Conservation (phyloP, 1,284 basidiomycete species). For the Melampsora larici-populina region DNA sequence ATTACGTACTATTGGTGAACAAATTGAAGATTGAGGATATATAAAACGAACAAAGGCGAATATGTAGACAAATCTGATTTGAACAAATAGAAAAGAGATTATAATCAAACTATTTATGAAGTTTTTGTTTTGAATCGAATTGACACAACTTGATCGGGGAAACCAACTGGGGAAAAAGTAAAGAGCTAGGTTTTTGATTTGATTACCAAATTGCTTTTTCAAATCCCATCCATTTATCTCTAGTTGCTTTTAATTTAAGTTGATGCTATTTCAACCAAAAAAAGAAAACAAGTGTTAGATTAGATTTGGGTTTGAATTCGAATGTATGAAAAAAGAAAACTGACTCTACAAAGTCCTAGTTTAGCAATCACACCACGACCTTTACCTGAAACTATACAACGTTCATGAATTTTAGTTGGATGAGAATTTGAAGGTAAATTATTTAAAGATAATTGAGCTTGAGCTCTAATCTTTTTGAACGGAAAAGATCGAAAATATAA, state of each 20-base stretch:
- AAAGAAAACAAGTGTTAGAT: too few relatives aligned
- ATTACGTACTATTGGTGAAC: too few relatives aligned
- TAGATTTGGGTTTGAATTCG: too few relatives aligned
- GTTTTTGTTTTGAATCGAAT: too few relatives aligned
- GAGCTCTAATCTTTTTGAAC: slow-evolving; percentile 24
- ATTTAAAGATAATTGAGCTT: slow-evolving; percentile 42
- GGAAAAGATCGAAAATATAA: not conserved
- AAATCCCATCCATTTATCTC: slow-evolving; percentile 41
- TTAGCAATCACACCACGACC: slow-evolving; percentile 42
- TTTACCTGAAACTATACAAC: slow-evolving; percentile 40
- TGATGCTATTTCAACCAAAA: slow-evolving; percentile 23
- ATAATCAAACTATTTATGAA: too few relatives aligned
- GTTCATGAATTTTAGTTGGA: slow-evolving; percentile 43
- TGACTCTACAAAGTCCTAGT: slow-evolving; percentile 40
- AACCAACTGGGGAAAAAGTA: too few relatives aligned
- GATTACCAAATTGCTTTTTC: slow-evolving; percentile 42
- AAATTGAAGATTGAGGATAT: too few relatives aligned
- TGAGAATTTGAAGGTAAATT: slow-evolving; percentile 42
- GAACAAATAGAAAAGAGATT: too few relatives aligned
- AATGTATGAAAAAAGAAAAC: not conserved
- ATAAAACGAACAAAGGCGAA: too few relatives aligned
- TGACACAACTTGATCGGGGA: too few relatives aligned
- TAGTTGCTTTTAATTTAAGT: slow-evolving; percentile 40
- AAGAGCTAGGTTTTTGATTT: too few relatives aligned
- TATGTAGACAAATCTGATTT: too few relatives aligned